These are phyloP conservation scores for Beta macrorhiza DNA, from an alignment of 179 eudicot species.

Conservation along the genomic window DNA sequence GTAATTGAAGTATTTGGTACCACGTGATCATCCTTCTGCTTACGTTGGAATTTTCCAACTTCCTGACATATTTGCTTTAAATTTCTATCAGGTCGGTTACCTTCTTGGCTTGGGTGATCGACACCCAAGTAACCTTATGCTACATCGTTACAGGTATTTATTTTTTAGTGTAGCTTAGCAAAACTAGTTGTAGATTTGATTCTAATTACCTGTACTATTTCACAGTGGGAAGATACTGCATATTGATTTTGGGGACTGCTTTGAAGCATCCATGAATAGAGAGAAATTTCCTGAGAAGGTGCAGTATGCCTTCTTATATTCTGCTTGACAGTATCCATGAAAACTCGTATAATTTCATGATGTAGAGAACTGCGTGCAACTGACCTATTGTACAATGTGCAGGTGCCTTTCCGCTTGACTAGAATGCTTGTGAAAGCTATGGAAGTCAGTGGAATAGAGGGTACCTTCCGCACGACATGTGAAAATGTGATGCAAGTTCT, in stretches of 20 bases:
- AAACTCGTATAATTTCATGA: background rate
- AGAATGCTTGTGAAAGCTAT: constrained; percentile 99
- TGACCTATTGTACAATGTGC: constrained; percentile 12
- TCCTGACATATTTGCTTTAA: constrained; percentile 18
- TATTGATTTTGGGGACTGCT: constrained; percentile 99
- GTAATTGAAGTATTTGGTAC: background rate
- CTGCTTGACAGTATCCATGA: background rate
- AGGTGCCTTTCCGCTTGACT: constrained; percentile 98
- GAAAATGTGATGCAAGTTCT: constrained; percentile 99
- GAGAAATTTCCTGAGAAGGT: constrained; percentile 97
- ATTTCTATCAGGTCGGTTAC: constrained; percentile 80
- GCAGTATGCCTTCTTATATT: background rate
- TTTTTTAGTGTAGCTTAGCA: background rate
- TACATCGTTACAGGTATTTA: constrained; percentile 88
- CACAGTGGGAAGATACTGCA: constrained; percentile 95
- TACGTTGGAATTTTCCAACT: background rate
- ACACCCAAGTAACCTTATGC: constrained; percentile 99
- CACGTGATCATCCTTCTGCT: background rate
- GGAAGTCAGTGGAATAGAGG: constrained; percentile 99
- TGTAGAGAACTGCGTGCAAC: background rate
- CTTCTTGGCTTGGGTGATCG: constrained; percentile 99
- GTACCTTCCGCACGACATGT: constrained; percentile 95
- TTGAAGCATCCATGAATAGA: constrained; percentile 99
- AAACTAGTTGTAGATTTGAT: background rate
- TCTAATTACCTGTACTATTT: constrained; percentile 22